Conservation (phyloP, 768 basidiomycete genomes). For the Kwoniella heveanensis region DNA sequence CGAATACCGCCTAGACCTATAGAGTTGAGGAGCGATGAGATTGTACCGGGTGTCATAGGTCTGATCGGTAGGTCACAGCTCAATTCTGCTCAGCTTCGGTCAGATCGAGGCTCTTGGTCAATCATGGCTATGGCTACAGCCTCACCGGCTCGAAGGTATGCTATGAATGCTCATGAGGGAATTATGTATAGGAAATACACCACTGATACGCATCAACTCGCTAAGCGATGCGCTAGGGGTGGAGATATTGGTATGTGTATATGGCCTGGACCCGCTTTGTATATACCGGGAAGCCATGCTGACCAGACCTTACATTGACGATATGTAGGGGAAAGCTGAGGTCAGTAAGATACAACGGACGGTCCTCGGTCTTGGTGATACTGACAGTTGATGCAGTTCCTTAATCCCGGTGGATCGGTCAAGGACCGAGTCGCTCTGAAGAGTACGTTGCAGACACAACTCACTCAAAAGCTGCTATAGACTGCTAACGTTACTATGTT, state of each 20-base stretch:
- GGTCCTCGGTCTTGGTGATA: background rate
- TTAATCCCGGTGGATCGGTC: constrained; percentile 96
- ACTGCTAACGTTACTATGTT: background rate
- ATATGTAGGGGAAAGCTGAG: constrained; percentile 90
- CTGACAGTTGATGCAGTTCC: constrained; percentile 62
- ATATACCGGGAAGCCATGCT: too few relatives aligned
- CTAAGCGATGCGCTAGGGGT: constrained; percentile 87
- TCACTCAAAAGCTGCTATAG: background rate
- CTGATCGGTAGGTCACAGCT: constrained; percentile 67
- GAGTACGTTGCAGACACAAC: constrained; percentile 62
- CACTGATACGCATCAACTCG: constrained; percentile 85
- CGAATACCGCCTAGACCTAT: constrained; percentile 51
- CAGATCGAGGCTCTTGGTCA: too few relatives aligned
- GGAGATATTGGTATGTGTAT: constrained; percentile 73
- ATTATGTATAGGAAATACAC: constrained; percentile 76
- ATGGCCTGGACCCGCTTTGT: too few relatives aligned
- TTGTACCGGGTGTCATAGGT: constrained; percentile 77
- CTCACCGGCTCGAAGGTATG: too few relatives aligned
- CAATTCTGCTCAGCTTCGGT: too few relatives aligned
- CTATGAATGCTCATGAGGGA: too few relatives aligned
- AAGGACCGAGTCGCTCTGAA: constrained; percentile 95
- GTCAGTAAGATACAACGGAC: constrained; percentile 57
- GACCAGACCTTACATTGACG: background rate
- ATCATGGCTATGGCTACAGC: too few relatives aligned
- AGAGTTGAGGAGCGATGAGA: constrained; percentile 66